Percentiles rank a stretch among this genome's conserved stretches.
Evolutionary conservation across 2,329 filamentous ascomycete genomes (phyloP).

Genomic region (Colletotrichum liriopes): DNA sequence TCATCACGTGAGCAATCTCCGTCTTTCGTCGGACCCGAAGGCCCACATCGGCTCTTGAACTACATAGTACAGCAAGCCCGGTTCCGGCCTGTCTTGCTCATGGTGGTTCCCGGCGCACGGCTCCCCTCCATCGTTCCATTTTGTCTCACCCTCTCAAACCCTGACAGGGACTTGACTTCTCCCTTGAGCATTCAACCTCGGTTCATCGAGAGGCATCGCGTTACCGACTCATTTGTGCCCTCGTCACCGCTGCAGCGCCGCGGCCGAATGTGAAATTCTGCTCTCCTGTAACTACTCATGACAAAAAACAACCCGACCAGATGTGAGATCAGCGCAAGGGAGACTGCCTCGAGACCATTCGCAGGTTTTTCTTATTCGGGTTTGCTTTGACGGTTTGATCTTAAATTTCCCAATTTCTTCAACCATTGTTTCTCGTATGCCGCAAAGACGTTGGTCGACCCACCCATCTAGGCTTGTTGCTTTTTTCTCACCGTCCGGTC

Average conservation of each 20-base stretch:
- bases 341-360: not conserved
- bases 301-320: constrained; percentile 5
- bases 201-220: constrained; percentile 1
- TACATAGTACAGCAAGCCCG: not conserved
- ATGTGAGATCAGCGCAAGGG: constrained; percentile 25
- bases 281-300: not conserved
- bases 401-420: not conserved
- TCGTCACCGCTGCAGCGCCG: not conserved
- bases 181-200: constrained; percentile 11
- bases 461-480: not conserved
- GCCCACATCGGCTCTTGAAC: accelerated
- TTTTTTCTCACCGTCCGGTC: constrained; percentile 23
- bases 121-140: not conserved
- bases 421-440: not conserved
- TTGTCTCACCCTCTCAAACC: not conserved
- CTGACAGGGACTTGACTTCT: constrained; percentile 17
- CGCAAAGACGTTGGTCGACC: constrained; percentile 2
- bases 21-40: not conserved
- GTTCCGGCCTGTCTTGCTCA: not conserved
- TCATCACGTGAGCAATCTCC: not conserved
- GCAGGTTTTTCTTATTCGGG: constrained; percentile 35
- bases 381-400: constrained; percentile 14
- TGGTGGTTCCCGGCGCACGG: constrained; percentile 26
- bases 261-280: constrained; percentile 16
- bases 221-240: constrained; percentile 20